phyloP scores from a whole-genome alignment of 768 basidiomycete genomes.

The Lactarius hatsudake region DNA sequence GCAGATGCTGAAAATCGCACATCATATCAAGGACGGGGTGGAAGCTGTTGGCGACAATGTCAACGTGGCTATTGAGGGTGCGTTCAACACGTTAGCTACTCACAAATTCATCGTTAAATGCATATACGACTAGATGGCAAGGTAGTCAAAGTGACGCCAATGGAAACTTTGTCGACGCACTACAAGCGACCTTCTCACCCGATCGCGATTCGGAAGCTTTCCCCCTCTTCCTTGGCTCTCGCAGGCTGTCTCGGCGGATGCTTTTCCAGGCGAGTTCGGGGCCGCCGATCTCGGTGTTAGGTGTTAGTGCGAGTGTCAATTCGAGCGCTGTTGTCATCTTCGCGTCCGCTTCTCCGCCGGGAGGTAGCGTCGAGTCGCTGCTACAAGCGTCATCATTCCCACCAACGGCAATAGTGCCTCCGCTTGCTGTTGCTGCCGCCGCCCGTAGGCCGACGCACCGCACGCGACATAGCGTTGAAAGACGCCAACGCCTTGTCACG shows the following conservation, averaged over 20 bases:
- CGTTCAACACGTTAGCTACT: background rate
- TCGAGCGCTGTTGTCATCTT: background rate
- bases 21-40: background rate
- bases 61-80: background rate
- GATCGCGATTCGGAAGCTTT: constrained; percentile 19
- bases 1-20: background rate
- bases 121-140: background rate
- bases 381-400: constrained; percentile 34
- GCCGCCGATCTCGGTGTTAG: background rate
- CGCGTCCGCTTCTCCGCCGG: background rate
- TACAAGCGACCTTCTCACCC: constrained; percentile 32
- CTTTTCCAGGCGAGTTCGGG: background rate
- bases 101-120: too few relatives aligned
- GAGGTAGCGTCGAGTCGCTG: constrained; percentile 41
- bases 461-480: constrained; percentile 58
- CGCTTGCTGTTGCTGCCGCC: constrained; percentile 22
- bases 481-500: constrained; percentile 36
- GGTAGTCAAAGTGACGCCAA: background rate
- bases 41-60: background rate
- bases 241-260: background rate
- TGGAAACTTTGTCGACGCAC: constrained; percentile 57
- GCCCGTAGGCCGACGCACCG: constrained; percentile 60
- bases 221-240: background rate
- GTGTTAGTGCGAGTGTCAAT: background rate
- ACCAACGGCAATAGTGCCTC: background rate